A percentile compares a stretch with the other conserved stretches of the same genome.
Evolutionary conservation across 176 grass and related monocot species (phyloP).

Genomic region (Luzula sylvatica): DNA sequence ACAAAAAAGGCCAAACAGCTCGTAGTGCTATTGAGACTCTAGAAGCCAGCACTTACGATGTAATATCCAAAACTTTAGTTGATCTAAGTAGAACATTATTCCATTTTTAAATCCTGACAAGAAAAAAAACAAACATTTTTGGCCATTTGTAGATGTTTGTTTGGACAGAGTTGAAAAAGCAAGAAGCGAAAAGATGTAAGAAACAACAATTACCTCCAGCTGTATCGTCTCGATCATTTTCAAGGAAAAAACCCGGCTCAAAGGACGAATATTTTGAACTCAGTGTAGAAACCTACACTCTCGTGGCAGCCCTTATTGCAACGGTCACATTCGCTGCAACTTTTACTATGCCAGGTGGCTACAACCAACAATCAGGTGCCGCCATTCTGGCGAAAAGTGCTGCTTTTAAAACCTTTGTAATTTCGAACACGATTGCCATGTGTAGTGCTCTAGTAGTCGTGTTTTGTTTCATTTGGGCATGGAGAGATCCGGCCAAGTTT

Average conservation of each 20-base stretch:
- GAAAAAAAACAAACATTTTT: neutral
- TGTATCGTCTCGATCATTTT: neutral
- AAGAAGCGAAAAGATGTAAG: slow-evolving; percentile 24
- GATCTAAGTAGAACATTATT: neutral
- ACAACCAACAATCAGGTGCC: neutral
- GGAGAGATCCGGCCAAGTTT: slow-evolving; percentile 16
- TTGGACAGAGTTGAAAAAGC: slow-evolving; percentile 27
- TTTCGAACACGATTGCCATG: slow-evolving; percentile 37
- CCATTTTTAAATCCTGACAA: no score
- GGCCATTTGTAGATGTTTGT: slow-evolving; percentile 13
- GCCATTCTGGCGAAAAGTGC: slow-evolving; percentile 13
- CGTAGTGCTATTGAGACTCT: slow-evolving; percentile 12
- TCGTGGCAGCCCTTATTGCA: slow-evolving; percentile 39
- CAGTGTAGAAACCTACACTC: slow-evolving; percentile 23
- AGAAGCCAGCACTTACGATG: slow-evolving; percentile 21
- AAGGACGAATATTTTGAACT: slow-evolving; percentile 4
- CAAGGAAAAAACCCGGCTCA: neutral
- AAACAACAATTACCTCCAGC: slow-evolving; percentile 14
- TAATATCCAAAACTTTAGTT: neutral
- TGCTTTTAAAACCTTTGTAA: slow-evolving; percentile 29
- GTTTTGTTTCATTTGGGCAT: slow-evolving; percentile 35
- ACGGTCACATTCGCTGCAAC: slow-evolving; percentile 33
- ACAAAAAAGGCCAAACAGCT: slow-evolving; percentile 23
- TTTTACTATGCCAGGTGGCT: slow-evolving; percentile 45
- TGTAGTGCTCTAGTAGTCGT: slow-evolving; percentile 23